phyloP scores from a whole-genome alignment of 306 rosid species.

The Trichosanthes truncata region DNA sequence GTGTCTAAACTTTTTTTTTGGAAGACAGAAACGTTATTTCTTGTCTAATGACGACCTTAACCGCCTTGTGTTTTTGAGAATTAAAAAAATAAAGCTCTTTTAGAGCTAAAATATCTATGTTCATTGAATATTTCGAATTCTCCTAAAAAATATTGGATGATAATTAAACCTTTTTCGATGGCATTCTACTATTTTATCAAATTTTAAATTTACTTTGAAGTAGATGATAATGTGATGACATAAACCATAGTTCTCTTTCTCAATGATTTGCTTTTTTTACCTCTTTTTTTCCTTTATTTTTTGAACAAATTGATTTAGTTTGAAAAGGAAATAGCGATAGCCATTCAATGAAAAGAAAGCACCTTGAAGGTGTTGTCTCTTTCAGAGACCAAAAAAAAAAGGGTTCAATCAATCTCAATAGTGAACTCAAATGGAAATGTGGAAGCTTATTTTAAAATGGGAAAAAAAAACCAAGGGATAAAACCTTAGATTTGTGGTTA shows the following conservation, averaged over 20 bases:
- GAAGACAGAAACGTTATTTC: no score
- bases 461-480: background rate
- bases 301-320: background rate
- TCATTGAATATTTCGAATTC: no score
- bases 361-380: slow-evolving; percentile 4
- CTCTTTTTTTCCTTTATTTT: no score
- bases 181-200: no score
- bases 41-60: no score
- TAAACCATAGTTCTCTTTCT: background rate
- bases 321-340: background rate
- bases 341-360: background rate
- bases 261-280: no score
- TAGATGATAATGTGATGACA: background rate
- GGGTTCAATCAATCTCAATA: background rate
- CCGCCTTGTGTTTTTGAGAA: no score
- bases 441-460: background rate
- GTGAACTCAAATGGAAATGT: background rate
- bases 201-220: background rate
- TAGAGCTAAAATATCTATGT: no score
- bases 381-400: background rate
- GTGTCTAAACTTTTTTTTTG: no score
- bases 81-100: no score
- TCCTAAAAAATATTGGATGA: no score
- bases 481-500: background rate
- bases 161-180: no score